Evolutionary conservation across 768 basidiomycete species (phyloP).

Genomic region (Crepidotus variabilis): DNA sequence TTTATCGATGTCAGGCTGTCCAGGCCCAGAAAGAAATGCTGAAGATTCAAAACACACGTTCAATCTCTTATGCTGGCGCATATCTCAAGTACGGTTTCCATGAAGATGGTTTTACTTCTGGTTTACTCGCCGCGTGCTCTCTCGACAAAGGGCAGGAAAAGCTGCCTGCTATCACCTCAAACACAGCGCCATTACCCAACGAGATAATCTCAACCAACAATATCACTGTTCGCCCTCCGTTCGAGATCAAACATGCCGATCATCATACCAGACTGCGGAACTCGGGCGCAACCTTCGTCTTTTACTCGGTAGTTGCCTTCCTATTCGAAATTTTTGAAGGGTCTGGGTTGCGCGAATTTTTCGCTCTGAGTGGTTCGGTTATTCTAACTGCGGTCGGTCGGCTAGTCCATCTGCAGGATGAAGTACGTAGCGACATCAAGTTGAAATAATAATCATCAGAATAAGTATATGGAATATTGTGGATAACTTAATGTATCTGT

Average conservation of each 20-base stretch:
- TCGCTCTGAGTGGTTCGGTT: constrained; percentile 25
- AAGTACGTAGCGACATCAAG: no score
- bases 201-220: constrained; percentile 19
- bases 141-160: constrained; percentile 18
- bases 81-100: constrained; percentile 80
- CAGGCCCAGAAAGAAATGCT: constrained; percentile 48
- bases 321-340: constrained; percentile 39
- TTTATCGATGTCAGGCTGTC: constrained; percentile 39
- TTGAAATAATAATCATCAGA: not conserved
- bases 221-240: constrained; percentile 32
- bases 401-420: constrained; percentile 7
- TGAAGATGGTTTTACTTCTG: constrained; percentile 69
- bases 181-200: constrained; percentile 7
- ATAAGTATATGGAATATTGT: not conserved
- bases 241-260: constrained; percentile 39
- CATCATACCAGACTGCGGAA: constrained; percentile 22
- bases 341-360: constrained; percentile 25
- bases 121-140: constrained; percentile 34
- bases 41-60: constrained; percentile 58
- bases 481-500: no score
- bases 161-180: constrained; percentile 11
- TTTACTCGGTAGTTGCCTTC: constrained; percentile 19
- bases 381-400: constrained; percentile 13
- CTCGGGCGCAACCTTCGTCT: constrained; percentile 11
- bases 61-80: constrained; percentile 65